These are phyloP conservation scores for Physocladia obscura DNA, from an alignment of 192 early-diverging fungal genomes.

Conservation along the genomic window DNA sequence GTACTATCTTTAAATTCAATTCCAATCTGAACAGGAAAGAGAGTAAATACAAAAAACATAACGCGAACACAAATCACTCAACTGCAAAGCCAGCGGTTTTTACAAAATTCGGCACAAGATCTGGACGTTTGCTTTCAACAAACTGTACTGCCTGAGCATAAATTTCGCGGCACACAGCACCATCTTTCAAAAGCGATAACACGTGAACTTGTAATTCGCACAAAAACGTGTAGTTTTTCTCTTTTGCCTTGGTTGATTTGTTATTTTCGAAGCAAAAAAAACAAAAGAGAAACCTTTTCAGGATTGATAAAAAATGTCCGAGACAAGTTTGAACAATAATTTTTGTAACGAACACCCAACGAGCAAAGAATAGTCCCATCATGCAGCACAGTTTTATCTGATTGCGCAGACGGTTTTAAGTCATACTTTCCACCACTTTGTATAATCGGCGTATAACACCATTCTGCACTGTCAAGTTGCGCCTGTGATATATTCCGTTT, in stretches of 20 bases:
- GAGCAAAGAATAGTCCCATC: slow-evolving; percentile 90
- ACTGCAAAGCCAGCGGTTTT: slow-evolving; percentile 85
- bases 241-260: slow-evolving; percentile 55
- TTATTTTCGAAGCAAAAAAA: slow-evolving; percentile 1
- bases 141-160: slow-evolving; percentile 68
- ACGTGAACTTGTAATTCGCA: slow-evolving; percentile 79
- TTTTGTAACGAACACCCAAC: slow-evolving; percentile 90
- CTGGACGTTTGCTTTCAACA: slow-evolving; percentile 78
- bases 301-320: slow-evolving; percentile 94
- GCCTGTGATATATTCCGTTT: neutral
- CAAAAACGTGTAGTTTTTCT: slow-evolving; percentile 92
- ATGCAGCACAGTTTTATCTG: slow-evolving; percentile 73
- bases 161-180: slow-evolving; percentile 73
- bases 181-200: slow-evolving; percentile 68
- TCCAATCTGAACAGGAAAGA: slow-evolving; percentile 64
- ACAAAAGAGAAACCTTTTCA: slow-evolving; percentile 54
- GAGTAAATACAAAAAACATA: neutral
- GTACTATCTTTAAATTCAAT: slow-evolving; percentile 89
- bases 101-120: slow-evolving; percentile 81
- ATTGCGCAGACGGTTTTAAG: slow-evolving; percentile 75
- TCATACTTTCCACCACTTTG: slow-evolving; percentile 95
- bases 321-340: slow-evolving; percentile 91
- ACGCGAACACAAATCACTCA: slow-evolving; percentile 28
- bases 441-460: slow-evolving; percentile 91
- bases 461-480: slow-evolving; percentile 69